Evolutionary conservation across 2,329 filamentous ascomycete genomes (phyloP), one percentile per base, ranked within the genome.

Genomic region (Xylaria sp.): DNA sequence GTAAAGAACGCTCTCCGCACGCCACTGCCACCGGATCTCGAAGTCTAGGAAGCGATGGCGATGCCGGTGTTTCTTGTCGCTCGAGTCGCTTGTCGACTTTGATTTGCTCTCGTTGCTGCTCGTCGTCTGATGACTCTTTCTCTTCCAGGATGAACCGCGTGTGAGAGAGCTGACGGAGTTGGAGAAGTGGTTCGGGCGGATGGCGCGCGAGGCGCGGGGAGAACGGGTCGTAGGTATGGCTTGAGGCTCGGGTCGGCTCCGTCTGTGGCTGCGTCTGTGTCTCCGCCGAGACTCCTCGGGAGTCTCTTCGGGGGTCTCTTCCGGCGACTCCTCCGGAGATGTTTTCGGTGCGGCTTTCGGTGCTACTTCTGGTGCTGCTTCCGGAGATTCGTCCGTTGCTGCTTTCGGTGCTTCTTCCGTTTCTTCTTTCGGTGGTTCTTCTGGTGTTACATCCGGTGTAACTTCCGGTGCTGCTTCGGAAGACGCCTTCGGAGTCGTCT

Each of bases 11-110:
- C 89, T 55, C 72, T 70, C 16, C 87, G 65, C 2, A 89, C 85
- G n/a, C 90, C 90, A 72, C 92, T 89, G 37, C 82, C 78, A 39
- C 78, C 76, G 68, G 60, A 66, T 47, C 23, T 70, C 68, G 88
- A 88, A 65, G 95, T 94, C 71, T 84, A 87, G 60, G 78, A 76
- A 46, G 88, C 90, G 74, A 92, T 89, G 19, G 83, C 57, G 50
- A 94, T 79, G 58, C 83, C 83, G 34, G 78, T 77, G 72, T 93
- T 92, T 65, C 59, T 52, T 48, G 44, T 52, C 48, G 52, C 54
- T 30, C 6, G 59, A 59, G 11, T 57, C 54, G n/a, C 57, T 51
- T 9, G 57, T 30, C n/a, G 57, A 53, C 50, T 30, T 48, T 16
- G 60, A 44, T 39, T 35, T 35, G 59, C 19, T 23, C 50, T 23